Base-by-base conservation (phyloP, 495 filamentous ascomycete genomes). In the Xanthoparmelia taractica region DNA sequence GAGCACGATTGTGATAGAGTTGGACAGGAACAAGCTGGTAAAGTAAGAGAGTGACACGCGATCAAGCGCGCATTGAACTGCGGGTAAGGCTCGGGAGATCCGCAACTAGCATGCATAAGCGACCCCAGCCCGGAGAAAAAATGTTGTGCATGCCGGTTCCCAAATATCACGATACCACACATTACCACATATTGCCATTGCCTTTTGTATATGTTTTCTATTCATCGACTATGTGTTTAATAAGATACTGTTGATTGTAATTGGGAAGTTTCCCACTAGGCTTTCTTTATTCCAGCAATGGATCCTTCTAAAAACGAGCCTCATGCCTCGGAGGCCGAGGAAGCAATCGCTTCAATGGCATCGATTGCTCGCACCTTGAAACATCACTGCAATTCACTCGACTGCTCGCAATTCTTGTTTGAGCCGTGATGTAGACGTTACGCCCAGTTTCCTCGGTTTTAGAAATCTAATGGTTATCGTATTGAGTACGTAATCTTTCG, bases 401-500 rank as follows among this genome's bases (percentile, higher is more conserved):
- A 66, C 81, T 65, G 73, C 79, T 38, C 82, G 80, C 23, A 84
- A 87, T 48, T 96, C 94, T 25, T 91, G 89, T 66, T 80, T 98
- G 25, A 96, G 90, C 76, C 85, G 89, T 59, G 94, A 96, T 70
- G 78, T 90, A 1, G 77, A 82, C 48, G 77, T 74, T 12, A 76
- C 85, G 20, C 89, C 92, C 27, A 96, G 89, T 70, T 97, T 97
- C 71, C 73, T 96, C 48, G 94, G 94, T 0, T 97, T 98, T 69
- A 80, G 92, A 38, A 98, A 98, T 68, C 79, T 98, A 56, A 97
- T 97, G 93, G 90, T 96, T 17, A 85, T 97, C 65, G 90, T 96
- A 43, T 75, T 97, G 59, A 85, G 91, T 94, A 82, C 47, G 78
- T 69, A 50, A 29, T 47, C 41, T 54, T 50, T 36, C 0, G 29